A percentile compares a stretch with the other conserved stretches of the same genome.
These are phyloP conservation scores for Magnusiomyces ingens DNA, from an alignment of 1,139 yeast species.

Conservation along the genomic window DNA sequence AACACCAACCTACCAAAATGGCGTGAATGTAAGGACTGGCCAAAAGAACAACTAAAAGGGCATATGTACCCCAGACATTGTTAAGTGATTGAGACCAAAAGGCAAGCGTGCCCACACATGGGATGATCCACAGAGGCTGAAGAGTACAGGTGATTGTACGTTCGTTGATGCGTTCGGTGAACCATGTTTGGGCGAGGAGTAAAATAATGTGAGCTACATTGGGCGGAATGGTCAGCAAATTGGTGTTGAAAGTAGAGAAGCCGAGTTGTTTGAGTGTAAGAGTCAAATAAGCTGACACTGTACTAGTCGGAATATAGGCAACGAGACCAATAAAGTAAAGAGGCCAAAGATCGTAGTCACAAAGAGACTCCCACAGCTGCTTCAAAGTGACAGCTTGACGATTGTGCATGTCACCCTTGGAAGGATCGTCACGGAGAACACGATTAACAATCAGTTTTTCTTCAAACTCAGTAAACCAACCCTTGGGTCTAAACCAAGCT, in stretches of 20 bases:
- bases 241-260: slow-evolving; percentile 49
- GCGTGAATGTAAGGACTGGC: slow-evolving; percentile 46
- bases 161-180: slow-evolving; percentile 42
- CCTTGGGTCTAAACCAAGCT: slow-evolving; percentile 44
- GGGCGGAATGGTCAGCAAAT: slow-evolving; percentile 48
- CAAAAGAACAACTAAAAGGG: slow-evolving; percentile 39
- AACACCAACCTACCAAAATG: slow-evolving; percentile 53
- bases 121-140: slow-evolving; percentile 35
- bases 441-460: slow-evolving; percentile 54
- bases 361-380: slow-evolving; percentile 38
- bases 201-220: slow-evolving; percentile 37
- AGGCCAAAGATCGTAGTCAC: slow-evolving; percentile 54
- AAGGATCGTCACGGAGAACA: slow-evolving; percentile 56
- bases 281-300: slow-evolving; percentile 45
- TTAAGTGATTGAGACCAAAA: slow-evolving; percentile 45
- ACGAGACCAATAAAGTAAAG: slow-evolving; percentile 45
- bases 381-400: slow-evolving; percentile 45
- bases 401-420: slow-evolving; percentile 61
- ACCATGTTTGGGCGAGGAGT: slow-evolving; percentile 33
- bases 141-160: slow-evolving; percentile 26
- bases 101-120: slow-evolving; percentile 39
- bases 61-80: slow-evolving; percentile 48
- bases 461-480: slow-evolving; percentile 56
- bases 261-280: slow-evolving; percentile 48
- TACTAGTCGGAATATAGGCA: slow-evolving; percentile 37